Conservation (phyloP, 345 rosid genomes). For the Mercurialis annua region DNA sequence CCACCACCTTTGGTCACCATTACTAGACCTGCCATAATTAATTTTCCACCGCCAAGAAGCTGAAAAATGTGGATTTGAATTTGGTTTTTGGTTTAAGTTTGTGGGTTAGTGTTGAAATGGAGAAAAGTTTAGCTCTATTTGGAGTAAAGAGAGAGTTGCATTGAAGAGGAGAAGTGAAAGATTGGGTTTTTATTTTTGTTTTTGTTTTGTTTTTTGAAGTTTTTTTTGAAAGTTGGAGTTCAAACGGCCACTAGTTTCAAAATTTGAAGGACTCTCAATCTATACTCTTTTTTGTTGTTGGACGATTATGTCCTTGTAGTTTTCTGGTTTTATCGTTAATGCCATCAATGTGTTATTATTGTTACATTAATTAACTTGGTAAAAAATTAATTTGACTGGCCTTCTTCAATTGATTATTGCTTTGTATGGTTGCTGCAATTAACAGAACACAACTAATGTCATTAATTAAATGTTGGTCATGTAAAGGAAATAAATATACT, state of each 20-base stretch:
- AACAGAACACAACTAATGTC: neutral
- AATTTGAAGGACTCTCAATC: slow-evolving; percentile 22
- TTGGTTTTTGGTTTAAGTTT: neutral
- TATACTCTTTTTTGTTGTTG: slow-evolving; percentile 29
- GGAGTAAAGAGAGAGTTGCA: slow-evolving; percentile 21
- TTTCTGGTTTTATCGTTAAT: slow-evolving; percentile 15
- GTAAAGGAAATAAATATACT: no score
- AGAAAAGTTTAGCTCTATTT: no score
- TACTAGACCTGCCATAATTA: slow-evolving; percentile 79
- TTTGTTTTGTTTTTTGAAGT: neutral
- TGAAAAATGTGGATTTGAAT: no score
- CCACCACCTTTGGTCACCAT: slow-evolving; percentile 82
- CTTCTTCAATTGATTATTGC: neutral
- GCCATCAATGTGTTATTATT: slow-evolving; percentile 25
- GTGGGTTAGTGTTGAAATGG: no score
- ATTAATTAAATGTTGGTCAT: no score
- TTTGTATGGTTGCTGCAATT: neutral
- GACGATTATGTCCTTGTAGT: neutral
- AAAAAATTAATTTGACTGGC: neutral
- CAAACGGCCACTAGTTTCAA: slow-evolving; percentile 83
- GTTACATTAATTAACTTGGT: neutral
- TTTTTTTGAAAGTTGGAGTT: slow-evolving; percentile 23
- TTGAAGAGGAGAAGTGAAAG: slow-evolving; percentile 25
- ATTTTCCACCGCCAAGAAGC: neutral
- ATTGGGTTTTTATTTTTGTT: neutral